Base-by-base conservation (phyloP, 306 rosid genomes). In the Alnus rubra region DNA sequence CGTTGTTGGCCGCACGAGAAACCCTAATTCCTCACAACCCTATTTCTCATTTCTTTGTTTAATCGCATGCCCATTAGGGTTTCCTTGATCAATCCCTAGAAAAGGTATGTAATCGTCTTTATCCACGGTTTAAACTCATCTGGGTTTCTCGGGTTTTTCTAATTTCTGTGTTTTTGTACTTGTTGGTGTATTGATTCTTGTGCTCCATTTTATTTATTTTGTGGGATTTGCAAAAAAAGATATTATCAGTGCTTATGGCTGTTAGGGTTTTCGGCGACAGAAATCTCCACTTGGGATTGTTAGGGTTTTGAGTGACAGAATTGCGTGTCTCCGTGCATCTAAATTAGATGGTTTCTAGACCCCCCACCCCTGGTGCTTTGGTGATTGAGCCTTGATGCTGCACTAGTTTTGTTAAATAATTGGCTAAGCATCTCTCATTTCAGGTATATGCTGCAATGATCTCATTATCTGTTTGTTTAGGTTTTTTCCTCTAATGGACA, bases 1-100 rank as follows among this genome's bases (percentile, higher is more conserved):
- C 85, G 91, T 89, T 90, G 85, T 74, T 88, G 93, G 85, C 45
- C 50, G 90, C 87, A 87, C 84, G 28, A 35, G 55, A 75, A 74
- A 62, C 64, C 86, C 78, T 82, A 86, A 62, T 58, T 69, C 60
- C 53, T 19, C 23, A 10, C 2, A 84, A 79, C 85, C 84, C 89
- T 84, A 42, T 23, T 28, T 69, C 44, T 74, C 52, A 48, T 54
- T 12, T 39, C n/a, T 37, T 18, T 77, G 15, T 59, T 75, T 78
- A 60, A 47, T 74, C 68, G 2, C 50, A 45, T 48, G 0, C n/a
- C 74, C 69, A 30, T 7, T 74, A 4, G 75, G 19, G 73, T 71
- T 71, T 3, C 31, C 53, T 77, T 50, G 6, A 30, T 60, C 33
- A 74, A 74, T 74, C 76, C 55, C 76, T 28, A 50, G 70, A 73